Percentiles rank a stretch among this genome's conserved stretches.
Evolutionary conservation across 2,329 filamentous ascomycete genomes (phyloP).

Genomic region (Corynespora cassiicola): DNA sequence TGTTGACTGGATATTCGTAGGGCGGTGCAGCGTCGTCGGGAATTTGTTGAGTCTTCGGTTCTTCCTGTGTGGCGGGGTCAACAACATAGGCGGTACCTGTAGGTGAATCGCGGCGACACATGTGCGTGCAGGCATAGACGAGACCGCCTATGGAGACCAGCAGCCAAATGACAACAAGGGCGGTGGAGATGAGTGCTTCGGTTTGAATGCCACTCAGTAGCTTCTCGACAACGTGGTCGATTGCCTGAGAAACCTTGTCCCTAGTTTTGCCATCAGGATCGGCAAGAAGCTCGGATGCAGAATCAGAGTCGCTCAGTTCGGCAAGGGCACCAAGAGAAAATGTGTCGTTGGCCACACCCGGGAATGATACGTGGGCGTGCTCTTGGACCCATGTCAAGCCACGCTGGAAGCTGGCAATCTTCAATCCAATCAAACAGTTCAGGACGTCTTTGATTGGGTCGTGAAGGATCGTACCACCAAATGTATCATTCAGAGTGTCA

Average conservation of each 20-base stretch:
- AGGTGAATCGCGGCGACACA: slow-evolving; percentile 68
- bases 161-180: slow-evolving; percentile 78
- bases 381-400: slow-evolving; percentile 94
- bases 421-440: slow-evolving; percentile 85
- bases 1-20: slow-evolving; percentile 52
- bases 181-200: slow-evolving; percentile 80
- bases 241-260: slow-evolving; percentile 81
- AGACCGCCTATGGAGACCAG: slow-evolving; percentile 78
- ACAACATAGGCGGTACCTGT: slow-evolving; percentile 56
- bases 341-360: slow-evolving; percentile 76
- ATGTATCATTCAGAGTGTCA: slow-evolving; percentile 74
- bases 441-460: slow-evolving; percentile 80
- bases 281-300: slow-evolving; percentile 76
- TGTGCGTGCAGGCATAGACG: slow-evolving; percentile 67
- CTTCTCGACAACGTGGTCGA: slow-evolving; percentile 72
- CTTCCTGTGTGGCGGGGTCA: slow-evolving; percentile 32
- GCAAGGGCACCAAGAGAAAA: slow-evolving; percentile 80
- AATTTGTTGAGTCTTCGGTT: slow-evolving; percentile 26
- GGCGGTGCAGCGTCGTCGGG: slow-evolving; percentile 44
- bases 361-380: slow-evolving; percentile 82
- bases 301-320: slow-evolving; percentile 56
- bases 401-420: slow-evolving; percentile 82
- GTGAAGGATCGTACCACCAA: slow-evolving; percentile 81
- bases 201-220: slow-evolving; percentile 72
- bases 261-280: slow-evolving; percentile 74